Conservation (phyloP, 768 basidiomycete genomes). For the Leccinum arenicola region DNA sequence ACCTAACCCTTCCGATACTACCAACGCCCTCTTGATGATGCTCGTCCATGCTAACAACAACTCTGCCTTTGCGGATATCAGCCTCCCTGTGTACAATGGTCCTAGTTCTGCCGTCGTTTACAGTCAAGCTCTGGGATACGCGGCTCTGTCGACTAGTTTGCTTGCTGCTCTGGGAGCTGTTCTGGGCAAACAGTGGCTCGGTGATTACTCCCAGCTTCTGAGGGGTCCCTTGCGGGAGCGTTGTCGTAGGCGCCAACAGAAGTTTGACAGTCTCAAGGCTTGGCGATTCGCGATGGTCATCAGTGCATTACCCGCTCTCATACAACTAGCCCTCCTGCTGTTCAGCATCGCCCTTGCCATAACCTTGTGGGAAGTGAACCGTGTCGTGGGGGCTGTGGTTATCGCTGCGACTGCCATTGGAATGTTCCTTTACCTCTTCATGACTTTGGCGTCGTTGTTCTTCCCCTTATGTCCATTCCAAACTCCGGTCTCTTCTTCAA, state of each 20-base stretch:
- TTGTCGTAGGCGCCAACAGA: slow-evolving; percentile 16
- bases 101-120: slow-evolving; percentile 14
- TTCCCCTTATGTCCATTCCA: slow-evolving; percentile 17
- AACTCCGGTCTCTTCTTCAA: slow-evolving; percentile 15
- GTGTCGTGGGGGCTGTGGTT: slow-evolving; percentile 8
- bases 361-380: slow-evolving; percentile 14
- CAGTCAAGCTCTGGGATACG: slow-evolving; percentile 19
- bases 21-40: slow-evolving; percentile 27
- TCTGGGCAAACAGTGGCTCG: slow-evolving; percentile 16
- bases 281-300: slow-evolving; percentile 19
- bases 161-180: slow-evolving; percentile 24
- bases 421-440: slow-evolving; percentile 14
- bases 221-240: slow-evolving; percentile 12
- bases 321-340: slow-evolving; percentile 23
- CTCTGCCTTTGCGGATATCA: slow-evolving; percentile 7
- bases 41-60: slow-evolving; percentile 11
- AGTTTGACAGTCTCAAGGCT: slow-evolving; percentile 14
- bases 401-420: slow-evolving; percentile 11
- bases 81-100: slow-evolving; percentile 16
- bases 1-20: slow-evolving; percentile 28
- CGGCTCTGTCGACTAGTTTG: slow-evolving; percentile 20
- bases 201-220: slow-evolving; percentile 8
- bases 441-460: slow-evolving; percentile 15
- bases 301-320: slow-evolving; percentile 13
- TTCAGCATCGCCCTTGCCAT: slow-evolving; percentile 17